Conservation (phyloP, 164 flowering plant genomes). For the Magnolia officinalis region DNA sequence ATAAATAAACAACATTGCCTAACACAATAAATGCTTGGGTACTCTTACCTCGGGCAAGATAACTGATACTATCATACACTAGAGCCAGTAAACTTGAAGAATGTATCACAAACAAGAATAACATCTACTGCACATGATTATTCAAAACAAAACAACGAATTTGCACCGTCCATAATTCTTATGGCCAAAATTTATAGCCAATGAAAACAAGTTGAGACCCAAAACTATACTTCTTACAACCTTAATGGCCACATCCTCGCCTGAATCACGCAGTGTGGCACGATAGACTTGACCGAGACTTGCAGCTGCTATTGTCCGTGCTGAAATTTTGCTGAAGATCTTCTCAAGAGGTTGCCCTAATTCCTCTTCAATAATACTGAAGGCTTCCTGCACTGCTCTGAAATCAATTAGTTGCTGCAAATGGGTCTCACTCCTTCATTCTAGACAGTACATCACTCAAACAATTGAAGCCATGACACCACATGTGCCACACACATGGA, state of each 20-base stretch:
- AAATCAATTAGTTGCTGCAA: neutral
- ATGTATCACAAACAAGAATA: too few relatives aligned
- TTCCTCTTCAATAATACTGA: slow-evolving; percentile 88
- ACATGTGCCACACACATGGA: neutral
- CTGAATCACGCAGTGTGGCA: slow-evolving; percentile 79
- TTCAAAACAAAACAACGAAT: too few relatives aligned
- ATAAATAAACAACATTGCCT: too few relatives aligned
- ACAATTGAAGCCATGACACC: neutral
- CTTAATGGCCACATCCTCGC: slow-evolving; percentile 98
- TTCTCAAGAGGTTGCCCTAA: slow-evolving; percentile 89
- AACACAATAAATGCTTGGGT: too few relatives aligned
- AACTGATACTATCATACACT: too few relatives aligned
- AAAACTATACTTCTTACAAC: slow-evolving; percentile 31
- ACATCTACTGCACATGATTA: too few relatives aligned
- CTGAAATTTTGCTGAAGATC: slow-evolving; percentile 85
- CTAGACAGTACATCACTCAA: neutral
- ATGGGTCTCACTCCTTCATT: neutral
- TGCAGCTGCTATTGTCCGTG: slow-evolving; percentile 94
- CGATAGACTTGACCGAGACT: slow-evolving; percentile 98
- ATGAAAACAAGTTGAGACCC: neutral
- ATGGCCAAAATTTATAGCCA: neutral
- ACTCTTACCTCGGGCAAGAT: too few relatives aligned
- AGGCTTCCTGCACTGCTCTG: slow-evolving; percentile 62
- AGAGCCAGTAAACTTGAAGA: too few relatives aligned
- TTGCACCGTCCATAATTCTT: neutral